A percentile compares a stretch with the other conserved stretches of the same genome.
Evolutionary conservation across 2,329 filamentous ascomycete species (phyloP).

Genomic region (Ceratocystis harringtonii): DNA sequence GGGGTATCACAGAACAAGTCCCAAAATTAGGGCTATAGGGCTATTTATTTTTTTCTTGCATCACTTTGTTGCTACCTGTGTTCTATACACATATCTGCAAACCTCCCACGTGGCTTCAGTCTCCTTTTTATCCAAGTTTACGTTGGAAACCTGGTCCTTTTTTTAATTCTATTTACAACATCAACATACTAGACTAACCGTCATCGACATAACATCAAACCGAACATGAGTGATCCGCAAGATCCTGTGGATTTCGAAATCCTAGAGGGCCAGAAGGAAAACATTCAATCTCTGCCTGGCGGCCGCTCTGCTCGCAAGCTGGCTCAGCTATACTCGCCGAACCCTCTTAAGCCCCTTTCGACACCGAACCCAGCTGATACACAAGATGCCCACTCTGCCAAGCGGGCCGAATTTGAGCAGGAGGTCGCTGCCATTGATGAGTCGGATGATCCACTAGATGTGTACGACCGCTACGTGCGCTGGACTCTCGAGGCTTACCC

Average conservation of each 20-base stretch:
- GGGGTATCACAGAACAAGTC: neutral
- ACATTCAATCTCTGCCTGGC: slow-evolving; percentile 83
- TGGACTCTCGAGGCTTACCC: slow-evolving; percentile 96
- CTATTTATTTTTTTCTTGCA: neutral
- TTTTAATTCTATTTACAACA: neutral
- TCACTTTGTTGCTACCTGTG: neutral
- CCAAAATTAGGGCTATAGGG: neutral
- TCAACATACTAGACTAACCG: neutral
- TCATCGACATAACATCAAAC: too few species aligned
- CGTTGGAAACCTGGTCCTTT: too few species aligned
- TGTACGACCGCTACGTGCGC: slow-evolving; percentile 91
- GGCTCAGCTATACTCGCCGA: slow-evolving; percentile 62
- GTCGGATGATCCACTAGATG: slow-evolving; percentile 84
- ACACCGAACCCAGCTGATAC: slow-evolving; percentile 57
- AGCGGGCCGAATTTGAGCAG: slow-evolving; percentile 70
- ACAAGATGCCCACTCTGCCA: slow-evolving; percentile 60
- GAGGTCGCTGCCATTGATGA: slow-evolving; percentile 68
- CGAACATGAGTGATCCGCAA: slow-evolving; percentile 33
- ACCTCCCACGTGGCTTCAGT: neutral
- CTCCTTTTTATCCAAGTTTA: neutral
- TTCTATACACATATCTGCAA: neutral
- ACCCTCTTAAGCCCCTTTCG: slow-evolving; percentile 40
- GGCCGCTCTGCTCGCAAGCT: slow-evolving; percentile 80
- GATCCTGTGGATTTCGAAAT: slow-evolving; percentile 67
- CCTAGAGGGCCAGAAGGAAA: slow-evolving; percentile 94